Evolutionary conservation across 331 rosid species (phyloP).

Genomic region (Erythrophleum ivorense): DNA sequence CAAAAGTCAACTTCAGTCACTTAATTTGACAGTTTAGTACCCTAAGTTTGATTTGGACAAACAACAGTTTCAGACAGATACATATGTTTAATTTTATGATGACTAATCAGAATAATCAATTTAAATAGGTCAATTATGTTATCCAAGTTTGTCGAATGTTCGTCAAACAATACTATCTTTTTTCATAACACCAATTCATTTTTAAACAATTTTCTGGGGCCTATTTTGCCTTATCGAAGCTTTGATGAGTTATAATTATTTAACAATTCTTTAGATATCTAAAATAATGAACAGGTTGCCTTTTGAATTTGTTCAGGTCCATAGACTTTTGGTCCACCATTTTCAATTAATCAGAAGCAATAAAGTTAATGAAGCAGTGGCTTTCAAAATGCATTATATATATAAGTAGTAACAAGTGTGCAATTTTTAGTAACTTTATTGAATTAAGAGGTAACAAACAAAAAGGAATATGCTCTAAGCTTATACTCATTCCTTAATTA

Average conservation of each 20-base stretch:
- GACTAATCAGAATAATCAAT: conserved; percentile 22
- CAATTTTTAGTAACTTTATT: background rate
- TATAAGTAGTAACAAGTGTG: conserved; percentile 10
- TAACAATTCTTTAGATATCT: background rate
- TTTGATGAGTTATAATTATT: conserved; percentile 3
- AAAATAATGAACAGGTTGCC: no score
- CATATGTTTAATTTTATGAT: conserved; percentile 30
- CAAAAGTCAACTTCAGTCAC: conserved; percentile 32
- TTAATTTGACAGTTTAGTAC: conserved; percentile 16
- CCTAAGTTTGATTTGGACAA: conserved; percentile 30
- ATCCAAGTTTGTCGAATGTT: conserved; percentile 44
- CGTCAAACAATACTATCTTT: conserved; percentile 31
- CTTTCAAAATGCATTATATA: background rate
- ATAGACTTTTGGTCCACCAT: background rate
- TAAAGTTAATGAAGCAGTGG: conserved; percentile 23
- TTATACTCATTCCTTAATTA: conserved; percentile 12
- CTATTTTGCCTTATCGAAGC: background rate
- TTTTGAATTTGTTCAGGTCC: conserved; percentile 1
- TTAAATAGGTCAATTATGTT: conserved; percentile 30
- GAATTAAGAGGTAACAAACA: conserved; percentile 1
- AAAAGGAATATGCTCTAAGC: conserved; percentile 38
- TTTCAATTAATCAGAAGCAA: conserved; percentile 5
- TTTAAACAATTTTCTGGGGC: conserved; percentile 33
- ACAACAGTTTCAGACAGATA: conserved; percentile 8
- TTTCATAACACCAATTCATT: conserved; percentile 10